These are phyloP conservation scores for Suillus weaverae DNA, from an alignment of 768 basidiomycete genomes.

Conservation along the genomic window DNA sequence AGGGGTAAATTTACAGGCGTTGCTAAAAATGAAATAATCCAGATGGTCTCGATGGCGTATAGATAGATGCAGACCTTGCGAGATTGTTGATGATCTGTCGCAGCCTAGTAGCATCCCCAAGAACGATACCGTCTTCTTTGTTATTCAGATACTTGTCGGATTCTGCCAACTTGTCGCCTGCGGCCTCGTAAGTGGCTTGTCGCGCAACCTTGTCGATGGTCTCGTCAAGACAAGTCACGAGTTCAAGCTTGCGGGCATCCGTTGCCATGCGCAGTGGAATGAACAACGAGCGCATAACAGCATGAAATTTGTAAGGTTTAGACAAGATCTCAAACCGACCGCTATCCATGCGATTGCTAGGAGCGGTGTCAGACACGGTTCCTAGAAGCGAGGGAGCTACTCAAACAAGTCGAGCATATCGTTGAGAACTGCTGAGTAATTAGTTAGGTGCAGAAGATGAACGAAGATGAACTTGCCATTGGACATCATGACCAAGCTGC, in stretches of 20 bases:
- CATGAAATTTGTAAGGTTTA: constrained; percentile 75
- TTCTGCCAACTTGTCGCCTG: constrained; percentile 43
- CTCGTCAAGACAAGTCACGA: constrained; percentile 68
- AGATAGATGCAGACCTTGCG: constrained; percentile 50
- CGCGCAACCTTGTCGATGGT: constrained; percentile 67
- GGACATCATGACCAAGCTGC: constrained; percentile 85
- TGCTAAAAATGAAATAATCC: constrained; percentile 38
- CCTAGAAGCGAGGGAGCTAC: constrained; percentile 21
- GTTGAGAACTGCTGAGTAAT: constrained; percentile 56
- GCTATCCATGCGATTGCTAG: constrained; percentile 82
- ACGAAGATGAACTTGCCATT: constrained; percentile 50
- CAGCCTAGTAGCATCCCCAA: constrained; percentile 81
- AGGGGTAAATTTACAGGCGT: constrained; percentile 80
- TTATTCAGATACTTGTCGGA: background rate
- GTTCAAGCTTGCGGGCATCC: constrained; percentile 62
- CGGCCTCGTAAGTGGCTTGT: constrained; percentile 56
- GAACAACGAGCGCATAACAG: constrained; percentile 73
- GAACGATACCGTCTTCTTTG: constrained; percentile 64
- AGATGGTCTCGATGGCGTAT: background rate
- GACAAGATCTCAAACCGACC: constrained; percentile 73
- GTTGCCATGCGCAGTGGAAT: constrained; percentile 68
- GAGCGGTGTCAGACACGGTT: constrained; percentile 3
- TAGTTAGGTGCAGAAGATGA: constrained; percentile 2
- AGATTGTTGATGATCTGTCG: constrained; percentile 85
- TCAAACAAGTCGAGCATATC: constrained; percentile 77